Base-by-base conservation (phyloP, 2,329 filamentous ascomycete genomes). In the Paraphoma chrysanthemicola region DNA sequence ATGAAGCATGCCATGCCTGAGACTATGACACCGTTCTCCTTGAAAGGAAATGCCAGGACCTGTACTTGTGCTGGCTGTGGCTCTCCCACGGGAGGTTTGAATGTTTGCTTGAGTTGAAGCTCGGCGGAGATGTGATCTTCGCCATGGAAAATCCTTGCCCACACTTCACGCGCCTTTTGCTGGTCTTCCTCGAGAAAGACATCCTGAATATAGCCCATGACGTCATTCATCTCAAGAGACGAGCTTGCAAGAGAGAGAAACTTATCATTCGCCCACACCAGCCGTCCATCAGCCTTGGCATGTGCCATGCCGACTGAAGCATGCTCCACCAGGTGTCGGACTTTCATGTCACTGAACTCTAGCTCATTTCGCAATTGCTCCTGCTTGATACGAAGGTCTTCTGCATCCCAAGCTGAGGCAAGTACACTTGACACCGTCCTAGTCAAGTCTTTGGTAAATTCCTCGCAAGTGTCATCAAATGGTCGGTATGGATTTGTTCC, bases 1-100 rank as follows among this genome's bases (percentile, higher is more conserved):
- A 73, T 72, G 1, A 71, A 62, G 42, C 68, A 72, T 14, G 69
- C 72, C 58, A 74, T 71, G 39, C 75, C 65, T 6, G 65, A 67
- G 18, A 63, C 65, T 9, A 74, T 55, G 4, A 60, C 48, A 2
- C 66, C 66, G 39, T 56, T 46, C 39, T 68, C 66, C n/a, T 62
- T 49, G 49, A 68, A 70, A 3, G 69, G 66, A 33, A 72, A 70
- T 8, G 65, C 65, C 8, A 69, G 57, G 16, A 67, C 28, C 41
- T 69, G 67, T 9, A 71, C 45, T 6, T 64, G 54, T 6, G 66
- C 59, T 12, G 64, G 66, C 17, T 65, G 58, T 6, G 57, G 31
- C 17, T 67, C 60, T 16, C 68, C 68, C 30, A 56, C 58, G 14
- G 67, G 67, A n/a, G 66, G 51, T 6, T 42, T 65, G 44, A 64